Base-by-base conservation (phyloP, 2,329 filamentous ascomycete species). In the Botryosphaeria dothidea region DNA sequence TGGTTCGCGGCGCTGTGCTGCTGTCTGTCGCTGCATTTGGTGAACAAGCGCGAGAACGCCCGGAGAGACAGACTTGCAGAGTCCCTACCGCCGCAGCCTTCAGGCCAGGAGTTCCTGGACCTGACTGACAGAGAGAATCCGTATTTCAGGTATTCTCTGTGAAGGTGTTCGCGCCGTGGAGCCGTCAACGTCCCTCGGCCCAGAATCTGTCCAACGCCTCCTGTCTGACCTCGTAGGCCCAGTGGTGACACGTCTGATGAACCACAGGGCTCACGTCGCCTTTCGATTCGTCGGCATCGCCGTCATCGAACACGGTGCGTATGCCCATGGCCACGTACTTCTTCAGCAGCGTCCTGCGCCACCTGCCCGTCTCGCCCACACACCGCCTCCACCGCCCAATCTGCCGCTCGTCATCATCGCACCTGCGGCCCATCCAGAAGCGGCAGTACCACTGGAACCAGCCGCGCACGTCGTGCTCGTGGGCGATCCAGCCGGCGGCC, bases 361-460 rank as follows among this genome's bases (percentile, higher is more conserved):
- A 86, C 51, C 84, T 71, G 0, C 84, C 84, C 9, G 75, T 83
- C 68, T 79, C 75, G 0, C 84, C 84, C 6, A 84, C 83, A 70
- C 84, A 86, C 66, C 79, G 82, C 69, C 73, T 76, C 84, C 84
- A 86, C 62, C 84, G 68, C 4, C 76, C 75, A 5, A 85, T 77
- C 73, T 86, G 84, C 64, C 83, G 75, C 36, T 81, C 82, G 67
- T 85, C 84, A 61, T 85, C 83, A 0, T 77, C 81, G 67, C 83
- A 84, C 27, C 84, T 72, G 43, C 84, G 69, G 0, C 84, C 83
- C 23, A 75, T 76, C 72, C 81, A 85, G 71, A 85, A 85, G 0
- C 83, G 78, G 56, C 79, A 81, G 69, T 85, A 86, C 84, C 84
- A 86, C 69, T 86, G 84, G 68, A 85, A 85, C 84, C 83, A 86